phyloP scores from a whole-genome alignment of 2,329 filamentous ascomycete species.

The Fusarium nelsonii region DNA sequence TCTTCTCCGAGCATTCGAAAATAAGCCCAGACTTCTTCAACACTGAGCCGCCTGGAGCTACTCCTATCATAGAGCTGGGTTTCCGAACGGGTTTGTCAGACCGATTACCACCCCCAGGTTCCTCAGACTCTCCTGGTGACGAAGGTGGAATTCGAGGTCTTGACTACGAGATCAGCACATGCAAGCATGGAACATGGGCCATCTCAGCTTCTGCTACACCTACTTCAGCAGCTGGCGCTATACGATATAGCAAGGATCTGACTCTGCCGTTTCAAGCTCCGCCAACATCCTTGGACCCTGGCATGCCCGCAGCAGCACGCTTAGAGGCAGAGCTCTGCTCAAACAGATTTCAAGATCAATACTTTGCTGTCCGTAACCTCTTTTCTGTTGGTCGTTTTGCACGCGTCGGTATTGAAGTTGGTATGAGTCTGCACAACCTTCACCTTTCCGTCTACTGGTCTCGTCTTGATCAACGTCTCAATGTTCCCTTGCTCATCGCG shows the following conservation, averaged over 20 bases:
- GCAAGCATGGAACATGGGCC: constrained; percentile 57
- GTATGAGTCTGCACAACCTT: constrained; percentile 56
- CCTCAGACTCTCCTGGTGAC: constrained; percentile 30
- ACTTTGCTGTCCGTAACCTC: constrained; percentile 60
- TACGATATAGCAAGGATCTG: constrained; percentile 53
- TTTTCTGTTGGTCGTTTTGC: constrained; percentile 57
- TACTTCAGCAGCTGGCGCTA: constrained; percentile 51
- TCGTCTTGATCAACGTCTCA: constrained; percentile 59
- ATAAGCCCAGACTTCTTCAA: constrained; percentile 50
- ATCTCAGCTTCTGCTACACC: constrained; percentile 52
- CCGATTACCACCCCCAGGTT: constrained; percentile 22
- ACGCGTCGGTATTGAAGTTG: constrained; percentile 60
- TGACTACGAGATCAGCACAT: constrained; percentile 48
- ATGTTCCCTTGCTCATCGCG: constrained; percentile 58
- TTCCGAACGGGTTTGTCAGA: constrained; percentile 51
- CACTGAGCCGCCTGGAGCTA: constrained; percentile 46
- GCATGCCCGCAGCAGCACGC: constrained; percentile 47
- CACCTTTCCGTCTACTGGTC: constrained; percentile 63
- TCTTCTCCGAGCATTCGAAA: constrained; percentile 52
- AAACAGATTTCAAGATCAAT: constrained; percentile 52
- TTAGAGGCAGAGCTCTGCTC: constrained; percentile 59
- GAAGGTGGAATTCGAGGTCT: constrained; percentile 55
- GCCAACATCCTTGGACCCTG: constrained; percentile 21
- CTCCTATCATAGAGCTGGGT: constrained; percentile 58
- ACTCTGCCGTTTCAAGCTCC: constrained; percentile 46